Conservation (phyloP, 495 filamentous ascomycete genomes). For the Sordaria brevicollis region DNA sequence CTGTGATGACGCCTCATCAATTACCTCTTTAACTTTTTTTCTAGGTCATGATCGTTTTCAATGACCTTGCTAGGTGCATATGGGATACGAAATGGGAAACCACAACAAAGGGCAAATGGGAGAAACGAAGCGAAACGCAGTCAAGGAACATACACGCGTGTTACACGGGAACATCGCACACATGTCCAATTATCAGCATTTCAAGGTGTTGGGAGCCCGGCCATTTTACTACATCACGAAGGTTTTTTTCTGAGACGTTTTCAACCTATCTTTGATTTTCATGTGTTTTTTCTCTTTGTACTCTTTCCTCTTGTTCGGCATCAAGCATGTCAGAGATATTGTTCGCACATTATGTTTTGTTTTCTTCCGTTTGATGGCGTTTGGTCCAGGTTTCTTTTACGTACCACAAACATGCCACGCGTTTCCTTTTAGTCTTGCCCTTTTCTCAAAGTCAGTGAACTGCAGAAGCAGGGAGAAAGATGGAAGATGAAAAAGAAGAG, state of each 20-base stretch:
- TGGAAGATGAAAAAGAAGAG: too few species aligned
- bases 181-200: not conserved
- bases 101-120: not conserved
- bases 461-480: not conserved
- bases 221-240: not conserved
- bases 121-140: not conserved
- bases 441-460: not conserved
- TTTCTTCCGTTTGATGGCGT: too few species aligned
- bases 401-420: not conserved
- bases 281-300: conserved; percentile 3
- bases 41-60: not conserved
- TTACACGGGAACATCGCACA: not conserved
- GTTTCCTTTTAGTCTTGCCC: not conserved
- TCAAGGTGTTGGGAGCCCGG: not conserved
- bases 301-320: not conserved
- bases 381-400: not conserved
- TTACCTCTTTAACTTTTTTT: not conserved
- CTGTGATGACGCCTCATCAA: too few species aligned
- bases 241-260: not conserved
- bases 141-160: not conserved
- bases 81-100: not conserved
- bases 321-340: not conserved
- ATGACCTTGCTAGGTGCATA: not conserved
- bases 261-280: too few species aligned
- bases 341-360: not conserved